Conservation (phyloP, 2,329 filamentous ascomycete species). For the Cytospora piceae region DNA sequence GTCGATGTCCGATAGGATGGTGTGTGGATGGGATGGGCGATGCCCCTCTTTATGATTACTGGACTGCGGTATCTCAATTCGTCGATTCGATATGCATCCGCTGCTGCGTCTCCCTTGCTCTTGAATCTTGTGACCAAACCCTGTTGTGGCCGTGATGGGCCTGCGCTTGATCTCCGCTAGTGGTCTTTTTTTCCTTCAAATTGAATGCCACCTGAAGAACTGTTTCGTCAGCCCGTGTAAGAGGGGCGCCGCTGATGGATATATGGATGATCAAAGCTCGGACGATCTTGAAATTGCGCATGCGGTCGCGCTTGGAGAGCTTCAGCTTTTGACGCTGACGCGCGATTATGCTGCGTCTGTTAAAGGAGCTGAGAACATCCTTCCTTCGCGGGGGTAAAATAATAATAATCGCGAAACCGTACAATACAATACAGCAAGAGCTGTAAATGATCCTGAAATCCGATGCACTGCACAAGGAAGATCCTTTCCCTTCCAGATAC, state of each 20-base stretch:
- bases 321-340: constrained; percentile 44
- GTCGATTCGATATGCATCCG: constrained; percentile 18
- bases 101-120: constrained; percentile 19
- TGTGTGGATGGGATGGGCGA: constrained; percentile 17
- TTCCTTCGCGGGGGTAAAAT: background rate
- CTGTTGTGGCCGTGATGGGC: constrained; percentile 14
- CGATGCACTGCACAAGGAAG: background rate
- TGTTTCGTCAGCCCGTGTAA: background rate
- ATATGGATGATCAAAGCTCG: constrained; percentile 16
- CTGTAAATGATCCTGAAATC: background rate
- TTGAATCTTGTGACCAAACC: background rate
- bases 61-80: constrained; percentile 13
- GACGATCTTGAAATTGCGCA: constrained; percentile 38
- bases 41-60: constrained; percentile 15
- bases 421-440: constrained; percentile 18
- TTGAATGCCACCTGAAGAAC: background rate
- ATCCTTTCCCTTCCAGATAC: background rate
- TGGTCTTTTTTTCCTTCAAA: background rate
- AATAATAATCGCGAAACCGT: constrained; percentile 24
- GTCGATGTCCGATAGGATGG: constrained; percentile 20
- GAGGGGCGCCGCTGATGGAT: constrained; percentile 11
- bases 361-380: constrained; percentile 32
- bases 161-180: constrained; percentile 17
- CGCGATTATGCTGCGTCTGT: constrained; percentile 52
- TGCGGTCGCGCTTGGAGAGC: constrained; percentile 23